Evolutionary conservation across 1,139 yeast genomes (phyloP), one percentile per base, ranked within the genome.

Genomic region (Dujonia santamariae): DNA sequence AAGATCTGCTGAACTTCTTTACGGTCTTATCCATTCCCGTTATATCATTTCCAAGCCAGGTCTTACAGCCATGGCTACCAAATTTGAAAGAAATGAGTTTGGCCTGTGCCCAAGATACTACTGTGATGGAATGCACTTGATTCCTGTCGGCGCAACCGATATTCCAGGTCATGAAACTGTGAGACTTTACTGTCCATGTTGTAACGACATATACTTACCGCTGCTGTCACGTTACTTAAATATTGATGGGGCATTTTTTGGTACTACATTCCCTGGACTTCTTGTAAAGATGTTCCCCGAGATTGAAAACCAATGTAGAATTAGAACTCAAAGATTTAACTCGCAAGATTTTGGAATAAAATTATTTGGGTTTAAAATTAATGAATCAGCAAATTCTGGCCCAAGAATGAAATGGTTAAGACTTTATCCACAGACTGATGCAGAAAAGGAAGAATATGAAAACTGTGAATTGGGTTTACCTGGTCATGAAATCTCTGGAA

Each of bases 341-440:
- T 68, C 67, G 38, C 60, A 59, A 35, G 71, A 66, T 38, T 85
- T 78, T 53, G 85, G 85, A 26, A 71, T 88, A 51, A 85, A 81
- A 51, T 72, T 90, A 35, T 94, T 86, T 63, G 98, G 99, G 1
- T 92, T 94, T 63, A 78, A 76, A 45, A 71, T 92, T 26, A 78
- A 85, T 48, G 95, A 85, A 53, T 54, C 65, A 37, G 83, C 96
- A 36, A 66, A 74, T 15, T 75, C 85, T 32, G 98, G 99, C 0
- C 94, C 95, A 9, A 72, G 97, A 48, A 92, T 92, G 98, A 78
- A 75, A 50, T 92, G 99, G 99, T 67, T 92, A 42, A 76, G 97
- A 47, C 78, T 78, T 58, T 69, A 74, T 43, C 96, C 96, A 1
- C 69, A 66, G 35, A 66, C 79, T 1, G 65, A 61, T 8, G 75